Evolutionary conservation across 805 yeast species (phyloP).

Genomic region (Pachysolen tannophilus): DNA sequence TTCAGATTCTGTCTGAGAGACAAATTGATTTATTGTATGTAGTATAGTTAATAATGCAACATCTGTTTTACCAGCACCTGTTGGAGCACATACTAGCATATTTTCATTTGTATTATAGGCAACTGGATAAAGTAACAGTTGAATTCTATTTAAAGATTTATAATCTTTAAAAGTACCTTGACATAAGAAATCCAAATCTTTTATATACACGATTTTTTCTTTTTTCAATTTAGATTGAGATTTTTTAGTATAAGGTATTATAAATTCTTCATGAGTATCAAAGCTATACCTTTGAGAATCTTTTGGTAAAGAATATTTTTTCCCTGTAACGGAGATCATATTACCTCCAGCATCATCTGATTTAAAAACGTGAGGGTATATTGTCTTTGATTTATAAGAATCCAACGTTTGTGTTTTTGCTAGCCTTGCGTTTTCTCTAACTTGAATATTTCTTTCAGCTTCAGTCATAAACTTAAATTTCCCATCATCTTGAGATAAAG

Average conservation of each 20-base stretch:
- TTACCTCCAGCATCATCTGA: constrained; percentile 53
- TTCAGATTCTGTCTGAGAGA: constrained; percentile 39
- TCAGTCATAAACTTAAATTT: constrained; percentile 34
- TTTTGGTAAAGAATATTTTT: constrained; percentile 67
- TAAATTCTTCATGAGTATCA: constrained; percentile 69
- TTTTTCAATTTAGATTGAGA: constrained; percentile 32
- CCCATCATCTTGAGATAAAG: constrained; percentile 12
- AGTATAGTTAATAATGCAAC: constrained; percentile 78
- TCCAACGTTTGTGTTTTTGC: constrained; percentile 42
- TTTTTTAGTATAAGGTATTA: constrained; percentile 67
- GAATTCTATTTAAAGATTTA: constrained; percentile 74
- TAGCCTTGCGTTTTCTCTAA: constrained; percentile 37
- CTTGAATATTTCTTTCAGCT: constrained; percentile 46
- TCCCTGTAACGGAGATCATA: constrained; percentile 72
- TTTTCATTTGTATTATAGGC: constrained; percentile 92
- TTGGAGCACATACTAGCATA: constrained; percentile 94
- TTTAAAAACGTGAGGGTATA: constrained; percentile 84
- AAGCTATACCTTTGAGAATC: constrained; percentile 66
- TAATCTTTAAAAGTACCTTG: constrained; percentile 79
- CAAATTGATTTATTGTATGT: constrained; percentile 69
- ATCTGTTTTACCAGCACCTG: constrained; percentile 97
- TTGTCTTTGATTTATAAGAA: constrained; percentile 35
- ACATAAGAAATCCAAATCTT: constrained; percentile 69
- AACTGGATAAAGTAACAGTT: constrained; percentile 82
- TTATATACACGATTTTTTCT: constrained; percentile 45